Conservation (phyloP, 192 early-diverging fungal genomes). For the Gaertneriomyces semiglobifer region DNA sequence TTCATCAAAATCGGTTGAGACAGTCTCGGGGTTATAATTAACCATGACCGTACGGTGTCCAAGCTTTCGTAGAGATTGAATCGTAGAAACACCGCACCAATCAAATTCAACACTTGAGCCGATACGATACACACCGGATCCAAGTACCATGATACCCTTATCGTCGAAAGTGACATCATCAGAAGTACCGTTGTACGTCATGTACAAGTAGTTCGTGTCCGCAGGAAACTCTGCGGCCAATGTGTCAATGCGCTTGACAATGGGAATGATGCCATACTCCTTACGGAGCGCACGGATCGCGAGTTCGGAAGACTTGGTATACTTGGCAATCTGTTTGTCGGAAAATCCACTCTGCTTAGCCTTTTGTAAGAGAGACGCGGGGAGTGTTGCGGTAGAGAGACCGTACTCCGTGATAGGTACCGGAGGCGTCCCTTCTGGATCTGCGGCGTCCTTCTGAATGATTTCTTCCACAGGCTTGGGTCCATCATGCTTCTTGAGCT, state of each 20-base stretch:
- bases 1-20: constrained; percentile 97
- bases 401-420: constrained; percentile 33
- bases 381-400: constrained; percentile 50
- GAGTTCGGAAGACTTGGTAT: constrained; percentile 49
- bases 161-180: constrained; percentile 86
- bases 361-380: constrained; percentile 53
- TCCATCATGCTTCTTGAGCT: constrained; percentile 42
- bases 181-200: constrained; percentile 89
- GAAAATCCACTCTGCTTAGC: constrained; percentile 91
- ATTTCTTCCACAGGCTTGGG: constrained; percentile 19
- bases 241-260: constrained; percentile 94
- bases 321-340: constrained; percentile 77
- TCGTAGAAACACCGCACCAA: constrained; percentile 69
- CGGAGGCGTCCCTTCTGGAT: constrained; percentile 27
- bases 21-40: constrained; percentile 99
- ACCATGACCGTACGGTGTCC: constrained; percentile 91
- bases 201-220: constrained; percentile 94
- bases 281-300: constrained; percentile 70
- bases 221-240: constrained; percentile 96
- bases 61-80: constrained; percentile 71
- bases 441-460: constrained; percentile 22
- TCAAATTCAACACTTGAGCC: constrained; percentile 98
- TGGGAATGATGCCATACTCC: constrained; percentile 73
- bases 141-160: constrained; percentile 90
- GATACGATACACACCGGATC: constrained; percentile 96